A percentile compares a stretch with the other conserved stretches of the same genome.
Conservation (phyloP, 306 rosid genomes). For the Prunus mume region DNA sequence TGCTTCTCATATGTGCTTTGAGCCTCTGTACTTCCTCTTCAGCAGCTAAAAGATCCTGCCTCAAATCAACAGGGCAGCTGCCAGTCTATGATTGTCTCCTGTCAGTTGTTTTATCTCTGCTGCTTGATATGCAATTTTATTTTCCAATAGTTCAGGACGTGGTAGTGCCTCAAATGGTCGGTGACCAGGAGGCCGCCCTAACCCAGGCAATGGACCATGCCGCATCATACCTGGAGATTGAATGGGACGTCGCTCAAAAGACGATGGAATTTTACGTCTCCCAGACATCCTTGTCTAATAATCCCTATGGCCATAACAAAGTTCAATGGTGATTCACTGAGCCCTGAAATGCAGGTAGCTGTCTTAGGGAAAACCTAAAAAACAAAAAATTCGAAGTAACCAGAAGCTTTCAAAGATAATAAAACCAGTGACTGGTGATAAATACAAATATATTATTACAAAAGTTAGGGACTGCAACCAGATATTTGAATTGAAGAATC, state of each 20-base stretch:
- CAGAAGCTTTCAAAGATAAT: neutral
- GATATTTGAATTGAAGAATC: neutral
- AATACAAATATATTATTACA: neutral
- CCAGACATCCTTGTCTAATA: constrained; percentile 32
- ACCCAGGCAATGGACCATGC: constrained; percentile 49
- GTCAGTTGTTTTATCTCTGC: constrained; percentile 62
- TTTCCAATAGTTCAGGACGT: constrained; percentile 52
- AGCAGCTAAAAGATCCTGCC: constrained; percentile 58
- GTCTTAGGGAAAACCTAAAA: neutral
- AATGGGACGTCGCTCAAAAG: constrained; percentile 33
- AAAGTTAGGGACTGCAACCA: neutral
- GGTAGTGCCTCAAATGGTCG: constrained; percentile 32
- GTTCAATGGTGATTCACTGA: constrained; percentile 12
- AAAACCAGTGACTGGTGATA: neutral
- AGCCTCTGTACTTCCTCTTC: constrained; percentile 60
- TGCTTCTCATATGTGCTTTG: constrained; percentile 74
- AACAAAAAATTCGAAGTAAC: neutral
- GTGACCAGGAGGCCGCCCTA: constrained; percentile 32
- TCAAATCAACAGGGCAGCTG: constrained; percentile 47
- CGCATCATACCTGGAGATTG: constrained; percentile 54
- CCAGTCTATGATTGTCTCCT: constrained; percentile 65
- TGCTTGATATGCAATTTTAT: constrained; percentile 63
- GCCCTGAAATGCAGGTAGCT: constrained; percentile 14
- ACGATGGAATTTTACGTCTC: constrained; percentile 40
- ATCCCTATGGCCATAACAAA: constrained; percentile 16